phyloP scores from a whole-genome alignment of 208 protist species.

The Kentomonas sorsogonicus region DNA sequence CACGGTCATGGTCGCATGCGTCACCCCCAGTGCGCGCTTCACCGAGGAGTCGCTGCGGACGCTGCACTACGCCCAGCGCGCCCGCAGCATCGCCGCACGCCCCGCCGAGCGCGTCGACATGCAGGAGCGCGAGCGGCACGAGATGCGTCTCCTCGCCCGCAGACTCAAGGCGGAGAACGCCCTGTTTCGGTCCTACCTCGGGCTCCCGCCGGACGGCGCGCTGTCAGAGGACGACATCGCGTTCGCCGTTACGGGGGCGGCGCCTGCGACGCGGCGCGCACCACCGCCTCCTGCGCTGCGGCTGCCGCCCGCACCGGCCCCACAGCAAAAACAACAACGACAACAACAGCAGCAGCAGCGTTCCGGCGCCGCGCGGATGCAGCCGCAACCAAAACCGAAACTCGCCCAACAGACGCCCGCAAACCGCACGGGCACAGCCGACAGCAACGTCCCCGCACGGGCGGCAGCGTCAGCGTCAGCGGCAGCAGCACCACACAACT shows the following conservation, averaged over 20 bases:
- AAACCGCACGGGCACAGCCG: too few relatives aligned
- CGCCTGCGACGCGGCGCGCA: not conserved
- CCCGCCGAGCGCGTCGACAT: constrained; percentile 61
- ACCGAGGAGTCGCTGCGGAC: constrained; percentile 78
- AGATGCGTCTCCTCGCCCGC: constrained; percentile 31
- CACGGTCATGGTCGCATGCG: constrained; percentile 78
- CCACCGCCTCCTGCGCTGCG: not conserved
- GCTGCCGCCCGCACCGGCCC: not conserved
- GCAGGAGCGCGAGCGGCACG: constrained; percentile 43
- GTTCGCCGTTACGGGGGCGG: not conserved
- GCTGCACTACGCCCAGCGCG: constrained; percentile 73
- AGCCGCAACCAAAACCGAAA: too few relatives aligned
- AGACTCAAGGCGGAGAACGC: constrained; percentile 46
- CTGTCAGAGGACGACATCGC: constrained; percentile 12
- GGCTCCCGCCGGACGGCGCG: constrained; percentile 13
- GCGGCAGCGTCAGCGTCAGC: too few relatives aligned
- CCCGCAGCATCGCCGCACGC: constrained; percentile 43
- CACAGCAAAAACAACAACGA: not conserved
- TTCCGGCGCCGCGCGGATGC: not conserved
- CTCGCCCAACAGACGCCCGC: too few relatives aligned
- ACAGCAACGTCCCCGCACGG: too few relatives aligned
- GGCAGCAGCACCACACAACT: too few relatives aligned
- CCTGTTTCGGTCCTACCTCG: constrained; percentile 36
- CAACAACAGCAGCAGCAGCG: not conserved
- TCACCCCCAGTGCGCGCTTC: constrained; percentile 64